Percentiles rank a stretch among this genome's conserved stretches.
These are phyloP conservation scores for Calonectria pseudoturangicola DNA, from an alignment of 2,329 filamentous ascomycete species.

Conservation along the genomic window DNA sequence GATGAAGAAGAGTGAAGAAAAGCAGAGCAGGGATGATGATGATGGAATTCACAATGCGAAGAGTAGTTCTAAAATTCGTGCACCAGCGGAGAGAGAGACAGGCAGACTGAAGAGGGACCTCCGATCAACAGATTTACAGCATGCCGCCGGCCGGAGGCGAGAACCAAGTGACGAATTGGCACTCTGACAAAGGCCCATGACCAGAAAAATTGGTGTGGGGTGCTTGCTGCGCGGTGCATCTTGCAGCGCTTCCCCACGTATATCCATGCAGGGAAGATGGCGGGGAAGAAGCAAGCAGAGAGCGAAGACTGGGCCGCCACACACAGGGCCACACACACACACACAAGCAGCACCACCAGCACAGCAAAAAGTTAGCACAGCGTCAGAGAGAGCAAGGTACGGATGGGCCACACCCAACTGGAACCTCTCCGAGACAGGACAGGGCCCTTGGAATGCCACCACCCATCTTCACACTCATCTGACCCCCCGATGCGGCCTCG, in stretches of 20 bases:
- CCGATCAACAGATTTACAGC: background rate
- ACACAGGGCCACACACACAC: background rate
- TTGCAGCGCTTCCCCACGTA: slow-evolving; percentile 35
- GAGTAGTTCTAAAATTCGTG: no score
- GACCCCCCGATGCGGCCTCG: slow-evolving; percentile 8
- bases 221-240: background rate
- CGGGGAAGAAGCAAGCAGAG: background rate
- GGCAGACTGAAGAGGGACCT: background rate
- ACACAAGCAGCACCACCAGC: background rate
- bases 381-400: background rate
- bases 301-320: no score
- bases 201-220: slow-evolving; percentile 39
- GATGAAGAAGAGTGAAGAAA: background rate
- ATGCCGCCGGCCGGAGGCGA: background rate
- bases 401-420: background rate
- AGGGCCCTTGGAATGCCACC: slow-evolving; percentile 11
- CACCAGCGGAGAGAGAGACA: background rate
- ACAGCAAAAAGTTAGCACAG: background rate
- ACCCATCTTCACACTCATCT: background rate
- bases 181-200: slow-evolving; percentile 42
- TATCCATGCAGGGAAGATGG: slow-evolving; percentile 23
- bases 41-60: background rate
- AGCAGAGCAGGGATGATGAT: background rate
- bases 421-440: background rate
- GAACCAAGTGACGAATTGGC: slow-evolving; percentile 31